Percentiles rank a stretch among this genome's conserved stretches.
Conservation (phyloP, 1,139 yeast species). For the Yamadazyma atlantica region DNA sequence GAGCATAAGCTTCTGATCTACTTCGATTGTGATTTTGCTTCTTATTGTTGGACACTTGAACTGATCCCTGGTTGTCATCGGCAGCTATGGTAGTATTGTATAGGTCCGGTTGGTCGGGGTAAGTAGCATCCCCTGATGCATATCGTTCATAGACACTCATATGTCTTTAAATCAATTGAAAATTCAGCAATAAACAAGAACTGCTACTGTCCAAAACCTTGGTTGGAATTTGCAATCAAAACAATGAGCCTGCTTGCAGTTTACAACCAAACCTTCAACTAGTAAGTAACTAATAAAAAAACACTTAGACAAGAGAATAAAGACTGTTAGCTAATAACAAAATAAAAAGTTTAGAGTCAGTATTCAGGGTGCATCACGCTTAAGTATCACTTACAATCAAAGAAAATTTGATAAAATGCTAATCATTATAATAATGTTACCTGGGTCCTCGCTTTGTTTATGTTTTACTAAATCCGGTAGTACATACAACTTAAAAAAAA, state of each 20-base stretch:
- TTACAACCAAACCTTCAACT: too few relatives aligned
- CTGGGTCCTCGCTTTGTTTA: constrained; percentile 1
- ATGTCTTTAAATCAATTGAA: neutral
- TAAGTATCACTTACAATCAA: constrained; percentile 2
- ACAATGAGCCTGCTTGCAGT: neutral
- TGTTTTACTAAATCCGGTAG: constrained; percentile 3
- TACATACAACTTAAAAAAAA: neutral
- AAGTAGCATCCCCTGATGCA: constrained; percentile 32
- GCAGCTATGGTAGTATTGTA: neutral
- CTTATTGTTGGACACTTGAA: neutral
- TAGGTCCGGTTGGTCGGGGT: neutral
- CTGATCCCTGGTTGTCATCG: neutral
- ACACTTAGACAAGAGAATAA: neutral
- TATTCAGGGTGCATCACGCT: neutral
- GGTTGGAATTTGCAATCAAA: constrained; percentile 1
- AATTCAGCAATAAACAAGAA: neutral
- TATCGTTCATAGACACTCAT: constrained; percentile 37
- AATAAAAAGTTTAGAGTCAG: neutral
- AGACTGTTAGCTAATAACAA: neutral
- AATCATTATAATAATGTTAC: neutral
- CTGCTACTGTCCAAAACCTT: neutral
- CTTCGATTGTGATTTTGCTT: neutral
- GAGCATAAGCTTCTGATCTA: neutral
- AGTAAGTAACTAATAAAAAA: neutral
- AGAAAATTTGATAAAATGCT: neutral